Percentiles rank a stretch among this genome's conserved stretches.
These are phyloP conservation scores for Lepidopterella palustris DNA, from an alignment of 495 filamentous ascomycete genomes.

Conservation along the genomic window DNA sequence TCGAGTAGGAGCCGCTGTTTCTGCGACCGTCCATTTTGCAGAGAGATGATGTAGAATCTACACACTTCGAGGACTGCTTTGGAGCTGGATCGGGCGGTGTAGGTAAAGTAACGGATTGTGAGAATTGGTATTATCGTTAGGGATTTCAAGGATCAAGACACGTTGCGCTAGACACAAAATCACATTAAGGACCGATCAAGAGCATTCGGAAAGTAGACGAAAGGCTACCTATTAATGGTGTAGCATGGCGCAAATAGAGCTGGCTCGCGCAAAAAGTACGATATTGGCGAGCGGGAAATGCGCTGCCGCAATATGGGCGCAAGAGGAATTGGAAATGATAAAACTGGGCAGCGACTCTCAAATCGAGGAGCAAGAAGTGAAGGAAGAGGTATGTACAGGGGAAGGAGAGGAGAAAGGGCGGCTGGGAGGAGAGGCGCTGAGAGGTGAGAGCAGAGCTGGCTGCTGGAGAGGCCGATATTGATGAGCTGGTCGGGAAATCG, in stretches of 20 bases:
- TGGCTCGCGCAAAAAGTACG: neutral
- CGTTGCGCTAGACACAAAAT: neutral
- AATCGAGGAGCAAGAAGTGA: neutral
- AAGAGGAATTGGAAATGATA: neutral
- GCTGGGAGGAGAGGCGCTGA: neutral
- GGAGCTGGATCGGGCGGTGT: neutral
- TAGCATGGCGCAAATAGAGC: neutral
- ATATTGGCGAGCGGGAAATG: neutral
- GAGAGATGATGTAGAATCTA: constrained; percentile 1
- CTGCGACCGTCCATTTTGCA: constrained; percentile 19
- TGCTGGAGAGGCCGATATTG: neutral
- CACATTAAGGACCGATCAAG: neutral
- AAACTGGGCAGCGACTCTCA: neutral
- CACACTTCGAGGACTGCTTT: neutral
- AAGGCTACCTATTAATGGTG: neutral
- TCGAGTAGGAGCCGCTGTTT: constrained; percentile 19
- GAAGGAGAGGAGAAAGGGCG: neutral
- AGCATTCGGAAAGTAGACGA: neutral
- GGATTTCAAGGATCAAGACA: neutral
- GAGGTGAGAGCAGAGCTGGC: neutral
- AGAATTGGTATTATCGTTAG: neutral
- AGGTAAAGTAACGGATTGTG: neutral
- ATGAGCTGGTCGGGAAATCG: too few relatives aligned
- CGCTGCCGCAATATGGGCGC: neutral
- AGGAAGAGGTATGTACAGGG: neutral